phyloP scores from a whole-genome alignment of 306 rosid genomes.

The Comarum palustre region DNA sequence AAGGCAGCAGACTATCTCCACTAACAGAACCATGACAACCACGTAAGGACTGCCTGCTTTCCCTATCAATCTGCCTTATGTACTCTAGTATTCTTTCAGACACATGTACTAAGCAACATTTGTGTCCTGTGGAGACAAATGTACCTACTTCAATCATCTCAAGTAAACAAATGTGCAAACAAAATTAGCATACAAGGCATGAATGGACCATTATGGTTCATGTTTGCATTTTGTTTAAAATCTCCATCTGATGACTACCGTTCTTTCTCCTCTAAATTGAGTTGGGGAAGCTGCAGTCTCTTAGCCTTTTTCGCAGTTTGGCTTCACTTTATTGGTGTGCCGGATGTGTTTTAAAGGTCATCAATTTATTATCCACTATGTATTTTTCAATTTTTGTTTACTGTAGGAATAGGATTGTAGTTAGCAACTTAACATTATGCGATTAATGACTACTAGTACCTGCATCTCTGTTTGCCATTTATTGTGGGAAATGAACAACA shows the following conservation, averaged over 20 bases:
- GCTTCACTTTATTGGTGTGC: neutral
- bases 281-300: neutral
- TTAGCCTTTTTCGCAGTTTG: neutral
- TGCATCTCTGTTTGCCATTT: neutral
- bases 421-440: neutral
- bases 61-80: slow-evolving; percentile 52
- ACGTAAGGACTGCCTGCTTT: slow-evolving; percentile 51
- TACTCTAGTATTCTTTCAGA: slow-evolving; percentile 70
- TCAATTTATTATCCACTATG: neutral
- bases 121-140: neutral
- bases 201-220: neutral
- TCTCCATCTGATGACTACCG: neutral
- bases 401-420: neutral
- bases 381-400: neutral
- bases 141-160: neutral
- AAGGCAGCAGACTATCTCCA: slow-evolving; percentile 45
- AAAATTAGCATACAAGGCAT: neutral
- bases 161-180: neutral
- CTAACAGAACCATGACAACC: slow-evolving; percentile 42
- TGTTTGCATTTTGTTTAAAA: no score
- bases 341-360: neutral
- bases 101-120: slow-evolving; percentile 24
- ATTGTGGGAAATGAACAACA: neutral
- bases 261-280: neutral
- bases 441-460: neutral